Base-by-base conservation (phyloP, 129 eudicot species). In the Lactuca sativa region DNA sequence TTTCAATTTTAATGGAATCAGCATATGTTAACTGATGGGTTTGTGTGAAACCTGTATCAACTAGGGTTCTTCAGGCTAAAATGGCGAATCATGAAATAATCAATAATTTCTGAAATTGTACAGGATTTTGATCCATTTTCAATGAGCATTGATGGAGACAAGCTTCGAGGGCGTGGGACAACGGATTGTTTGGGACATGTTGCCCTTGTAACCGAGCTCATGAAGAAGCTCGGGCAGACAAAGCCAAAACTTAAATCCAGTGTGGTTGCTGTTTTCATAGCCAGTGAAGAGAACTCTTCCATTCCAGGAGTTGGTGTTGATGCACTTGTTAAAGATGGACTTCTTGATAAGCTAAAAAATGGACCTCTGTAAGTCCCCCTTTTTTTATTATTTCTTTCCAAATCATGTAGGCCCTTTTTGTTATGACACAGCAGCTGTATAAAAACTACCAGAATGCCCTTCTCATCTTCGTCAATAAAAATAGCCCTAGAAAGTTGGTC, bases 181-280 rank as follows among this genome's bases (percentile, higher is more conserved):
- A 92, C 98, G 18, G 98, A 92, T 74, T 92, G 98, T 77, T 85
- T 92, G 64, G 98, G 98, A 18, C 98, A 92, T 76, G 98, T 92
- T 77, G 98, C 98, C 9, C 89, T 92, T 67, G 91, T 92, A 36
- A 78, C 98, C 37, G 98, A 92, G 74, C 84, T 92, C 34, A 92
- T 92, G 98, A 86, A 49, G 81, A 83, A 65, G 54, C 82, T 92
- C 14, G 96, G 90, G 25, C 88, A 87, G 81, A 86, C 88, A n/a
- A 92, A 84, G 79, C 96, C 96, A 17, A 83, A 79, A 62, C 78
- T 92, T 75, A 89, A 86, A 59, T 92, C 98, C n/a, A 92, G 90
- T 57, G 96, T 92, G 33, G 98, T 92, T 81, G 98, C 96, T 16
- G 98, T 92, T 55, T 92, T 89, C 71, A 92, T 92, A 37, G 96